These are phyloP conservation scores for Spathaspora sp. DNA, from an alignment of 1,139 yeast genomes.

Conservation along the genomic window DNA sequence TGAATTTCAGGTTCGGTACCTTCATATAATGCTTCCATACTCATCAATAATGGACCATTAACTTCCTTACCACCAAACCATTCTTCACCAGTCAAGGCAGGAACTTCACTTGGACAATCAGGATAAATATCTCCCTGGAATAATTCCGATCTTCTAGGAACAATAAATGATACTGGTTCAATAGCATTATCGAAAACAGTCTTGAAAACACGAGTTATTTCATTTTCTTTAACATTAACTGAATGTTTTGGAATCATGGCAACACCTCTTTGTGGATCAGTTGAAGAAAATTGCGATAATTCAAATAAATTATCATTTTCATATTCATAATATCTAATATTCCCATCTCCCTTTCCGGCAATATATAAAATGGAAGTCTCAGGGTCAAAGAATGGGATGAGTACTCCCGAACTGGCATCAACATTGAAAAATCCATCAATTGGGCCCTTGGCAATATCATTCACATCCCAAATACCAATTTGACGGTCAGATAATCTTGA, in stretches of 20 bases:
- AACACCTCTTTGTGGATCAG: conserved; percentile 94
- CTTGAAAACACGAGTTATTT: conserved; percentile 77
- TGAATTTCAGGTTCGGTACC: conserved; percentile 56
- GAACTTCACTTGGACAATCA: conserved; percentile 76
- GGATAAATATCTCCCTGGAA: conserved; percentile 94
- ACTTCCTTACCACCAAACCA: conserved; percentile 77
- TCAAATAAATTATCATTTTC: conserved; percentile 79
- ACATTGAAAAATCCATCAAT: conserved; percentile 83
- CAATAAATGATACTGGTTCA: conserved; percentile 89
- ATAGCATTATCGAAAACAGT: conserved; percentile 78
- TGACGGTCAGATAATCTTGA: conserved; percentile 92
- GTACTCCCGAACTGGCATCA: conserved; percentile 90
- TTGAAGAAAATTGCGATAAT: conserved; percentile 81
- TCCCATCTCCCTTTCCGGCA: conserved; percentile 99
- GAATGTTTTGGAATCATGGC: conserved; percentile 83
- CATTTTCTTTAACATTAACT: conserved; percentile 80
- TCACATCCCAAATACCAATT: conserved; percentile 88
- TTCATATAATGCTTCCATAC: conserved; percentile 75
- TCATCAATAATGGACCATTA: conserved; percentile 78
- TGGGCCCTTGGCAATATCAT: conserved; percentile 73
- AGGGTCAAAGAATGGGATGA: conserved; percentile 87
- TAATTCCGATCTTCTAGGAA: conserved; percentile 90
- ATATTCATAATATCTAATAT: conserved; percentile 88
- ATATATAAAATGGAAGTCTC: conserved; percentile 77
- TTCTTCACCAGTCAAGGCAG: conserved; percentile 78